Evolutionary conservation across 345 rosid genomes (phyloP).

Genomic region (Acer negundo): DNA sequence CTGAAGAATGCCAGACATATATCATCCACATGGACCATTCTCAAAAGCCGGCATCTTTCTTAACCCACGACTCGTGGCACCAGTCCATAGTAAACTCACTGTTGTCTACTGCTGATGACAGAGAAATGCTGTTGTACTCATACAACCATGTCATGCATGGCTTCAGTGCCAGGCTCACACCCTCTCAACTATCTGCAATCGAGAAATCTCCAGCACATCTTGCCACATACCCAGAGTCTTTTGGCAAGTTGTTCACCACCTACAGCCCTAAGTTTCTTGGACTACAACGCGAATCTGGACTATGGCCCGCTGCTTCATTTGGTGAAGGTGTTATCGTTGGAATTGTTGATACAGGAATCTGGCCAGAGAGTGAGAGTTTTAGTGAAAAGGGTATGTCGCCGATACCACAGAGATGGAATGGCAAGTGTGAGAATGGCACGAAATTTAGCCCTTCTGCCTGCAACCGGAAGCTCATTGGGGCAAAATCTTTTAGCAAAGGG

Average conservation of each 20-base stretch:
- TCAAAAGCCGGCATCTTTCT: constrained; percentile 34
- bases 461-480: constrained; percentile 43
- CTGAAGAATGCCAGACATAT: constrained; percentile 27
- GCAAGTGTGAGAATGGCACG: constrained; percentile 33
- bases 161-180: constrained; percentile 48
- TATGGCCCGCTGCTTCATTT: constrained; percentile 29
- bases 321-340: constrained; percentile 40
- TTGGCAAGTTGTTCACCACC: constrained; percentile 40
- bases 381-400: constrained; percentile 24
- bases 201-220: constrained; percentile 43
- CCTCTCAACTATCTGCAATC: constrained; percentile 33
- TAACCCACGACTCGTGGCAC: constrained; percentile 34
- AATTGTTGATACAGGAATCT: constrained; percentile 34
- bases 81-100: constrained; percentile 15
- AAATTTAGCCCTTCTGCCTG: constrained; percentile 21
- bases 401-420: constrained; percentile 38
- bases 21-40: constrained; percentile 37
- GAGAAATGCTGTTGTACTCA: constrained; percentile 29
- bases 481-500: constrained; percentile 31
- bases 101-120: constrained; percentile 11
- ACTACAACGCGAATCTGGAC: constrained; percentile 18
- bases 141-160: constrained; percentile 44
- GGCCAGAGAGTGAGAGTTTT: constrained; percentile 38
- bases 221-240: constrained; percentile 34
- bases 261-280: constrained; percentile 43